Base-by-base conservation (phyloP, 805 yeast species). In the Sungouiella blattae region DNA sequence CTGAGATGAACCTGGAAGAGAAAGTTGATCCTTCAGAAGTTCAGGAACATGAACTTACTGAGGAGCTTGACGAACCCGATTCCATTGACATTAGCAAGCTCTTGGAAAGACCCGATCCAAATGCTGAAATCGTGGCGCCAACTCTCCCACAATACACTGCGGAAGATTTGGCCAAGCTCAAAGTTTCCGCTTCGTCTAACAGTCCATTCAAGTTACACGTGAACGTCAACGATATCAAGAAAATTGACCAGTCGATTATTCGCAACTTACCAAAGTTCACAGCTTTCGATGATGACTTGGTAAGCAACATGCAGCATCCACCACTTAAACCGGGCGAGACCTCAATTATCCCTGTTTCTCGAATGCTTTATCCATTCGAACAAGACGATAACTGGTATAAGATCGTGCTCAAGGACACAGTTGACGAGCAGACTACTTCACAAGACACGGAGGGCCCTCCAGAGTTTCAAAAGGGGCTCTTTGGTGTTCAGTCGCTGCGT, bases 381-480 rank as follows among this genome's bases (percentile, higher is more conserved):
- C 77, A 72, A 20, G 85, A 81, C 35, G 77, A 73, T 21, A 70
- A 63, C 16, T 85, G 82, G 82, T 72, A 68, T 52, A 74, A 83
- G 57, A 53, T 75, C 34, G 58, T 81, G 3, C 64, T 77, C 35
- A 73, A 74, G 37, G 61, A 79, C 40, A 17, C 45, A 2, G 26
- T 11, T 7, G 22, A 34, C n/a, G 28, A 18, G 16, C 26, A 16
- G 11, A 15, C 15, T 4, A n/a, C n/a, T n/a, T n/a, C n/a, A n/a
- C n/a, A n/a, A n/a, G 23, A 11, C 2, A 14, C 11, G 6, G 31
- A 14, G 20, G 59, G 58, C 1, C 56, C 59, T 27, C 69, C 75
- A 26, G 62, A 66, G 46, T 60, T 59, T 52, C 78, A 77, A 42
- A 77, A 75, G 49, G 85, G 85, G 2, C 54, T 80, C 11, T 80